These are phyloP conservation scores for Aspergillus pseudoterreus DNA, from an alignment of 2,329 filamentous ascomycete genomes.

Conservation along the genomic window DNA sequence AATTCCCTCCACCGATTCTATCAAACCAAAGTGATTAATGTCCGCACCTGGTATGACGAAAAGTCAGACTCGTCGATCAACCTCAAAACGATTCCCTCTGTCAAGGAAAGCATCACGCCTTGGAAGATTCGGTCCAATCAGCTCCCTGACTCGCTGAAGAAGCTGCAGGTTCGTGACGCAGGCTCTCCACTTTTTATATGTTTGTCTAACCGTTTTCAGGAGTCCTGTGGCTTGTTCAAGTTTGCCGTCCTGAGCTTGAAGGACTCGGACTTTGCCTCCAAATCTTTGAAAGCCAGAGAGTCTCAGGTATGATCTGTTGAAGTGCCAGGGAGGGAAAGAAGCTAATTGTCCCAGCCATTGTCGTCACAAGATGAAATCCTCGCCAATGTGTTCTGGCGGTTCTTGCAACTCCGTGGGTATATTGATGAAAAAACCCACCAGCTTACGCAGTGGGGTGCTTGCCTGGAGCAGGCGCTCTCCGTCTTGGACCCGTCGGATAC, in stretches of 20 bases:
- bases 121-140: slow-evolving; percentile 69
- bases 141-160: slow-evolving; percentile 42
- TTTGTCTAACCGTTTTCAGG: slow-evolving; percentile 13
- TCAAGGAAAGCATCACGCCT: slow-evolving; percentile 52
- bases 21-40: slow-evolving; percentile 70
- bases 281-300: slow-evolving; percentile 61
- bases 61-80: slow-evolving; percentile 64
- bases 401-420: slow-evolving; percentile 85
- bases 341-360: slow-evolving; percentile 34
- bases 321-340: neutral
- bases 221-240: slow-evolving; percentile 28
- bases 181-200: neutral
- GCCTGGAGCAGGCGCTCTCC: slow-evolving; percentile 67
- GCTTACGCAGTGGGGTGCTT: slow-evolving; percentile 79
- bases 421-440: slow-evolving; percentile 69
- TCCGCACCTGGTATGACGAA: slow-evolving; percentile 81
- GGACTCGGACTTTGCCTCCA: slow-evolving; percentile 65
- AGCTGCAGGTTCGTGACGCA: slow-evolving; percentile 24
- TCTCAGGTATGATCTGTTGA: slow-evolving; percentile 27
- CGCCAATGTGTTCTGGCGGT: slow-evolving; percentile 78
- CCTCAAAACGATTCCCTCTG: slow-evolving; percentile 53
- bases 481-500: slow-evolving; percentile 55
- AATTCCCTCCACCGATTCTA: slow-evolving; percentile 80
- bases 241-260: slow-evolving; percentile 61
- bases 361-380: slow-evolving; percentile 68